Percentiles rank a stretch among this genome's conserved stretches.
Conservation (phyloP, 2,329 filamentous ascomycete genomes). For the Emmonsiellopsis sp. region DNA sequence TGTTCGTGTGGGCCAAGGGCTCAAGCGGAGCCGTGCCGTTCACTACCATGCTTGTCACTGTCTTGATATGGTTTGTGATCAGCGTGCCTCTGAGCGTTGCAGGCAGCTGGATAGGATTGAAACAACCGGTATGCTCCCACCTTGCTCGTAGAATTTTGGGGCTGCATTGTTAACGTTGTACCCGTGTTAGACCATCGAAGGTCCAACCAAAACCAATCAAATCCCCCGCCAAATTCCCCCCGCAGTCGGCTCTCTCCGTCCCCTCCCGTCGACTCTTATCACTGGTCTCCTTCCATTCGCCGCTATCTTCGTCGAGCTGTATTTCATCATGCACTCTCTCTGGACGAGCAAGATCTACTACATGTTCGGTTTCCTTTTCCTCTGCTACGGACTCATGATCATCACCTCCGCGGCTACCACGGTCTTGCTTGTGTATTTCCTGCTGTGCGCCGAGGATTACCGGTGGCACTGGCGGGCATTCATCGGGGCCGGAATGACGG, state of each 20-base stretch:
- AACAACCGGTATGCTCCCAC: conserved; percentile 42
- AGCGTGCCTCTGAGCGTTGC: conserved; percentile 83
- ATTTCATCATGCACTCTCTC: conserved; percentile 98
- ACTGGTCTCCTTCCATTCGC: conserved; percentile 90
- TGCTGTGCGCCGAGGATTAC: conserved; percentile 94
- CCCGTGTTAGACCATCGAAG: conserved; percentile 49
- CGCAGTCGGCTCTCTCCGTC: conserved; percentile 70
- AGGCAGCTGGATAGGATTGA: conserved; percentile 91
- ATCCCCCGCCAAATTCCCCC: conserved; percentile 95
- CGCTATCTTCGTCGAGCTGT: conserved; percentile 95
- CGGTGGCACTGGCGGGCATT: conserved; percentile 99
- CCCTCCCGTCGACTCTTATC: conserved; percentile 80
- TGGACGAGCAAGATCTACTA: conserved; percentile 99
- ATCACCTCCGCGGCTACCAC: conserved; percentile 89
- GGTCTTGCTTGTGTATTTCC: conserved; percentile 88
- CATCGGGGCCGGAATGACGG: conserved; percentile 80
- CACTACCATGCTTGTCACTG: conserved; percentile 88
- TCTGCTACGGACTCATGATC: conserved; percentile 96
- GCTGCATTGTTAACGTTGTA: conserved; percentile 6
- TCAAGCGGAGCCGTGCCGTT: conserved; percentile 94
- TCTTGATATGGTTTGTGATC: conserved; percentile 94
- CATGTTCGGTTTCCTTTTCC: conserved; percentile 98
- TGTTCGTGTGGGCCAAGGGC: conserved; percentile 90
- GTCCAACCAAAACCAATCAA: conserved; percentile 91
- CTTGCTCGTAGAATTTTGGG: neutral